Base-by-base conservation (phyloP, 306 rosid genomes). In the Astragalus glycyphyllos region DNA sequence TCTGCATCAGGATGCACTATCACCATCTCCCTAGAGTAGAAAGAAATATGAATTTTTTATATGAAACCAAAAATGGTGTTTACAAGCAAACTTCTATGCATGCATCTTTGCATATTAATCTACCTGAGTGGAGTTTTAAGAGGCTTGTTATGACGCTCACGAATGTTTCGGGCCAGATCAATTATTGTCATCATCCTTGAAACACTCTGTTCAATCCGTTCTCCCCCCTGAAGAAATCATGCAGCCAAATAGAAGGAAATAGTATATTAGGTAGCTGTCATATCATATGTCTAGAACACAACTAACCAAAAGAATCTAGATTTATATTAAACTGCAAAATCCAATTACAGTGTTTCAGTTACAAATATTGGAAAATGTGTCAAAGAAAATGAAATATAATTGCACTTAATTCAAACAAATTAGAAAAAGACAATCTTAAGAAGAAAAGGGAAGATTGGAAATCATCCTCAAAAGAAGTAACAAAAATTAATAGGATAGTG, bases 151-250 rank as follows among this genome's bases (percentile, higher is more conserved):
- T 90, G 97, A 45, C 97, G 92, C 72, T 94, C 98, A 42, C 97
- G 97, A 75, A 89, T 90, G 70, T 94, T 94, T 67, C 96, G 91
- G 8, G 98, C 98, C 51, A 90, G 96, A 76, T 94, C 97, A 84
- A 90, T 94, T 47, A 89, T 89, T 59, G 89, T 94, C 84, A 68
- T 90, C 98, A 90, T 94, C 84, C 98, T 89, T 29, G 96, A 58
- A 68, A 94, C 96, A 69, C 98, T 94, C 76, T 84, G 86, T 75
- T 94, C 98, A 69, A 94, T 94, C 63, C 96, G 84, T 68, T 87
- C 96, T 38, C 84, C 98, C 77, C 88, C 76, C 96, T 93, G 59
- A 79, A 11, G 26, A 65, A 62, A 85, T 65, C 57, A 74, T 16
- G 41, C 78, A 59, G 72, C 51, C 44, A 60, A 62, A 49, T 16